Evolutionary conservation across 352 stramenopile genomes (phyloP), one percentile per base, ranked within the genome.

Genomic region (Phytophthora rubi): DNA sequence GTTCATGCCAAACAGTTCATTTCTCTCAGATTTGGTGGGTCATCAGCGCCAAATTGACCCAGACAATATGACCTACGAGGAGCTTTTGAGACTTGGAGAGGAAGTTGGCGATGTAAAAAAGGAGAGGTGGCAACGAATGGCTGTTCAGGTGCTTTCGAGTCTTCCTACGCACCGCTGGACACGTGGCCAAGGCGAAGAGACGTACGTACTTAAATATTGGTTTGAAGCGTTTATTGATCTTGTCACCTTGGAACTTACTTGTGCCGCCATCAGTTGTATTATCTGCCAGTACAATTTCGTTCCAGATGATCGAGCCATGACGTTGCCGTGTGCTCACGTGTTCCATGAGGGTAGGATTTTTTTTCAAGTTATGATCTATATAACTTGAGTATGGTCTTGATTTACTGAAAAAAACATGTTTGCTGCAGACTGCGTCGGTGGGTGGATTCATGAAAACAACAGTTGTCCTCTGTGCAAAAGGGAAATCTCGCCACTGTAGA

Each of bases 31-130:
- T 47, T 26, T 77, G 3, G 9, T 48, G 21, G 30, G 26, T 23
- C 65, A 76, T 3, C 59, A 65, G 3, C 75, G 55, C 45, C 75
- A 73, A 51, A 75, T 94, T n/a, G 86, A 93, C 57, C 83, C 85
- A 1, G 86, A 93, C 53, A 89, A 82, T 65, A 94, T 94, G 86
- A 88, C 79, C 9, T 94, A 94, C 73, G 86, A 94, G 62, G 83
- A 92, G 59, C 70, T 94, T 4, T 44, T 94, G 39, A 73, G 85
- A 28, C 75, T 94, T 4, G 86, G 85, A 26, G 86, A 94, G 44
- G 57, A 87, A 53, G 81, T 88, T 10, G 86, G 86, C 6, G 86
- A 94, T 39, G 86, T 94, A 26, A 91, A 87, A 69, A 89, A 89
- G 44, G 86, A 94, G 55, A 75, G 83, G 1, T 94, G 87, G 87